Evolutionary conservation across 208 protist species (phyloP), one percentile per base, ranked within the genome.

Genomic region (Tritrichomonas musculus): DNA sequence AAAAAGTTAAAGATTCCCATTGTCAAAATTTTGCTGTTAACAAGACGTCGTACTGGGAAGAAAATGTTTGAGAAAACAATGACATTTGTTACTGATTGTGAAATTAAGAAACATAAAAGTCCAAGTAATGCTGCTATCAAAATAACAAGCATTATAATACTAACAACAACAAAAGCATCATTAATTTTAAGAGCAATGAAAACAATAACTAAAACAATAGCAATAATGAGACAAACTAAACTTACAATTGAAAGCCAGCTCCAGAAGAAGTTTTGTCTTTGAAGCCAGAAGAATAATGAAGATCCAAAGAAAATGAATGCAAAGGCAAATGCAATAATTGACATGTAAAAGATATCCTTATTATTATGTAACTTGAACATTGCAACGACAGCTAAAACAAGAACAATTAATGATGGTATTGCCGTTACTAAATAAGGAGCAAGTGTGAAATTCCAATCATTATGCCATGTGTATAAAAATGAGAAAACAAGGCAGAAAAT

Each of bases 21-120:
- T 30, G 73, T 82, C 4, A 50, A 50, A 17, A 50, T 47, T 82
- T 13, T 5, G 50, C 13, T 50, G 4, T 82, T 82, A 8, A 47
- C 33, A 47, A 82, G 36, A 25, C 73, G 33, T 82, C 73, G 33
- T 1, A 17, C 11, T 20, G 73, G 73, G 33, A 82, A 82, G 33
- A 82, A 82, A 82, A 47, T 47, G 73, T 82, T 82, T 41, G 73
- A 47, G 11, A 82, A 44, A 82, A 82, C 41, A 30, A 82, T 47
- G n/a, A 82, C 73, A 47, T 82, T 30, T 50, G 73, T 82, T 30
- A 30, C 33, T 53, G 73, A 47, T 8, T 82, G 33, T 47, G 41
- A 47, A 20, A 82, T 50, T 30, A 39, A n/a, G 27, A 47, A 82
- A 30, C 33, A n/a, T 39, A 82, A 50, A 25, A 20, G 44, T 3